A percentile compares a stretch with the other conserved stretches of the same genome.
phyloP scores from a whole-genome alignment of 805 yeast genomes.

The Sugiyamaella smithiae region DNA sequence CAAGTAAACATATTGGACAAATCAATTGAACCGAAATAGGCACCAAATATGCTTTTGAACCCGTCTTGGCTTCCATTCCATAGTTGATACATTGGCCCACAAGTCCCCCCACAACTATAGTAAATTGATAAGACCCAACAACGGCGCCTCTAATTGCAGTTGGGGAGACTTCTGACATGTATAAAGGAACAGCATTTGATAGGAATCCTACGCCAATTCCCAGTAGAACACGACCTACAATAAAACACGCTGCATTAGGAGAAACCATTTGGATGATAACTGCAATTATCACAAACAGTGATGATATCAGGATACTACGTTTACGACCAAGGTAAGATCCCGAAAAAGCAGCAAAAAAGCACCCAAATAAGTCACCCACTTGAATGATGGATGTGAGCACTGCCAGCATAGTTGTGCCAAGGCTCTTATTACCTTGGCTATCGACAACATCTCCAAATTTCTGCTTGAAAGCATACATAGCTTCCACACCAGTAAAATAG shows the following conservation, averaged over 20 bases:
- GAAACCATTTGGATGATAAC: constrained; percentile 4
- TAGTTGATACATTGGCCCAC: constrained; percentile 7
- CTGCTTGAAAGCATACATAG: constrained; percentile 11
- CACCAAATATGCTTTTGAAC: constrained; percentile 6
- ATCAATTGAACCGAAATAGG: constrained; percentile 14
- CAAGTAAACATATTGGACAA: constrained; percentile 7
- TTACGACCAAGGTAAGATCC: constrained; percentile 2
- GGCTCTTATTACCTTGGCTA: constrained; percentile 2
- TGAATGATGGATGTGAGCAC: constrained; percentile 13
- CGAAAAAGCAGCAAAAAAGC: constrained; percentile 4
- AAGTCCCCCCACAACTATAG: constrained; percentile 4
- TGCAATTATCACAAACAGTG: constrained; percentile 4
- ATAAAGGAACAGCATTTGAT: constrained; percentile 5
- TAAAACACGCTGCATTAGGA: constrained; percentile 6
- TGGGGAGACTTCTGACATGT: constrained; percentile 9
- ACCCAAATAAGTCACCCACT: constrained; percentile 11
- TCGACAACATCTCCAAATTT: constrained; percentile 10
- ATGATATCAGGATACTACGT: constrained; percentile 5
- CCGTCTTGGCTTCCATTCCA: neutral
- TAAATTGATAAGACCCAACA: constrained; percentile 9
- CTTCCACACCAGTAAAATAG: constrained; percentile 14
- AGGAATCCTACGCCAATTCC: constrained; percentile 12
- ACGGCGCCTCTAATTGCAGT: constrained; percentile 8
- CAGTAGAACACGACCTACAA: constrained; percentile 7
- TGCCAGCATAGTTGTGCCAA: constrained; percentile 1